phyloP scores from a whole-genome alignment of 345 rosid genomes.

The Conringia planisiliqua region DNA sequence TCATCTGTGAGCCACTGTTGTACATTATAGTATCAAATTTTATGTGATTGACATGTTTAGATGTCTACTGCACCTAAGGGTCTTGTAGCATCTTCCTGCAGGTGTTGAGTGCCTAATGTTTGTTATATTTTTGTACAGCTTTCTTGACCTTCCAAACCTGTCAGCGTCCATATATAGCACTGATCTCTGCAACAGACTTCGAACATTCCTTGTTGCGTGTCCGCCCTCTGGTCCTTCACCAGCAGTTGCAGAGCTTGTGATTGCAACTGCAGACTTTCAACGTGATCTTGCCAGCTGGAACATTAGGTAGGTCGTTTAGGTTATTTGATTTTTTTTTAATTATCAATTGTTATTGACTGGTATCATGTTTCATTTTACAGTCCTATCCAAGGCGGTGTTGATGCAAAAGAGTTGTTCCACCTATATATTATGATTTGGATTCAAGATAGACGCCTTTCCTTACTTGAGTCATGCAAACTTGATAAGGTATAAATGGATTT shows the following conservation, averaged over 20 bases:
- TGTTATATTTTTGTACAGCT: constrained; percentile 50
- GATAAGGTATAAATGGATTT: constrained; percentile 65
- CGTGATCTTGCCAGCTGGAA: constrained; percentile 86
- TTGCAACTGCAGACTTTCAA: constrained; percentile 96
- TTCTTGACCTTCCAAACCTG: constrained; percentile 85
- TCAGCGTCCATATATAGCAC: constrained; percentile 88
- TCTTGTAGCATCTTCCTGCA: constrained; percentile 3
- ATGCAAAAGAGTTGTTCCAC: constrained; percentile 94
- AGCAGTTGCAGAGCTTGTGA: constrained; percentile 84
- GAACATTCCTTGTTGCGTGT: constrained; percentile 83
- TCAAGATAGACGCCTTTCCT: constrained; percentile 83
- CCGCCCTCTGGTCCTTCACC: constrained; percentile 96
- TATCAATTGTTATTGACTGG: constrained; percentile 3
- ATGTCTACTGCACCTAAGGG: neutral
- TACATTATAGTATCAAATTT: neutral
- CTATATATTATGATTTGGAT: constrained; percentile 94
- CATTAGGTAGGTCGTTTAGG: constrained; percentile 48
- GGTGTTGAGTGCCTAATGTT: constrained; percentile 12
- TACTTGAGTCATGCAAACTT: constrained; percentile 89
- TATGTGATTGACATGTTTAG: neutral
- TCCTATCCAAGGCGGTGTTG: constrained; percentile 90
- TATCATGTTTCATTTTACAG: constrained; percentile 39
- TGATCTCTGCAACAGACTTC: constrained; percentile 84
- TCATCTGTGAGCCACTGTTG: neutral
- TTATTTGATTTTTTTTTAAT: constrained; percentile 13